These are phyloP conservation scores for Alternaria burnsii DNA, from an alignment of 2,329 filamentous ascomycete species.

Conservation along the genomic window DNA sequence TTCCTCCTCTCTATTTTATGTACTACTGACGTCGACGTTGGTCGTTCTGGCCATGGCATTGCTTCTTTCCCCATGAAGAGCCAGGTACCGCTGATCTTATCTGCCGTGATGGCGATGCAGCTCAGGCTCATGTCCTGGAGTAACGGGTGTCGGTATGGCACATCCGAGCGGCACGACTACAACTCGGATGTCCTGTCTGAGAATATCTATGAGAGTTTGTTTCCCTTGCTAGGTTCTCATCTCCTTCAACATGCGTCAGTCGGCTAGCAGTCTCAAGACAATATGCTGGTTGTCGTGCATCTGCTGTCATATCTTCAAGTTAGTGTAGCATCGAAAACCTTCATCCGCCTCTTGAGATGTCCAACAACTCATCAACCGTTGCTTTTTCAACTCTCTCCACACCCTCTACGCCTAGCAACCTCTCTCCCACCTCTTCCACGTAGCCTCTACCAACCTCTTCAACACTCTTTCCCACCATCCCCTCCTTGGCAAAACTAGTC, in stretches of 20 bases:
- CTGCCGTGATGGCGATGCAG: neutral
- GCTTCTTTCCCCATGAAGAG: neutral
- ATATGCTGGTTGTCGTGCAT: neutral
- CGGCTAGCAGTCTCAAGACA: neutral
- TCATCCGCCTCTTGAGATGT: neutral
- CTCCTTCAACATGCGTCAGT: neutral
- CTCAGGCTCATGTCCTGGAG: neutral
- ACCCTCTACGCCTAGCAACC: constrained; percentile 31
- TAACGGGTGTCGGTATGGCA: neutral
- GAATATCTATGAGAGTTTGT: neutral
- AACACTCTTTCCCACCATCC: constrained; percentile 47
- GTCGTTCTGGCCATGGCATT: neutral
- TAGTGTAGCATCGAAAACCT: neutral
- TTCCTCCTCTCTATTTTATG: neutral
- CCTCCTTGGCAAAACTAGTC: constrained; percentile 74
- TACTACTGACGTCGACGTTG: neutral
- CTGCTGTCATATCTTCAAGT: neutral
- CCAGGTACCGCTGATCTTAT: too few species aligned
- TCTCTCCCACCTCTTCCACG: constrained; percentile 51
- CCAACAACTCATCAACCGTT: constrained; percentile 19
- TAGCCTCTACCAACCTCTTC: constrained; percentile 53
- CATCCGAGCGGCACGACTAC: neutral
- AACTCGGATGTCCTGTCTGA: neutral
- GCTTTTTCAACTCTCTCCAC: constrained; percentile 28
- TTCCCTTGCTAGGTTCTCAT: neutral